Base-by-base conservation (phyloP, 2,329 filamentous ascomycete genomes). In the Trichoderma sp. region DNA sequence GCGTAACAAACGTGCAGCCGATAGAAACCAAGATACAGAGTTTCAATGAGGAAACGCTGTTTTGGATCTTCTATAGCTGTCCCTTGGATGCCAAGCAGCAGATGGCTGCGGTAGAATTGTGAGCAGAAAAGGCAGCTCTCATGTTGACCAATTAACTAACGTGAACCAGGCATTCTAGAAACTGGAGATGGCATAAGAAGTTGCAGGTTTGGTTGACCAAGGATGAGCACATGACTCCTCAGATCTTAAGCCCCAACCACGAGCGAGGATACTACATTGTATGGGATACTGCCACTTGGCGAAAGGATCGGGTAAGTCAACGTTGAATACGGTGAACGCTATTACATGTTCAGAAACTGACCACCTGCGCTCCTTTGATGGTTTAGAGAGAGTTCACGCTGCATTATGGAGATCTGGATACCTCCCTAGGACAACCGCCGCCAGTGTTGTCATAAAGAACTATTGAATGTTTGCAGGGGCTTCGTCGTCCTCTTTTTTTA, bases 181-280 rank as follows among this genome's bases (percentile, higher is more conserved):
- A 89, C 76, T 91, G 89, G 89, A 82, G 89, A 70, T 91, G 88
- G 85, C 88, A 91, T 76, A 90, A 90, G 80, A 89, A 89, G 76
- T 79, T 88, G 28, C 86, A 88, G 72, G 78, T 90, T 28, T 91
- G 89, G 89, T 79, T 91, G 60, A 90, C 89, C 5, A 90, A 90
- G 77, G 89, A 90, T 73, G 87, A 90, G 68, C 81, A 87, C 72
- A 87, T 90, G 86, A 84, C 86, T 55, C 88, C 88, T 34, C 86
- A 88, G 69, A 82, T 85, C 18, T 77, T 90, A 55, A 86, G 86
- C 65, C 83, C 83, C 14, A 85, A 81, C 64, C 85, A 87, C 60
- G 89, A 91, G 77, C 85, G 88, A 69, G 89, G 89, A 0, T 90
- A 86, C 77, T 91, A 90, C 75, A 85, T 90, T 69, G 84, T 90